Percentiles rank a stretch among this genome's conserved stretches.
phyloP scores from a whole-genome alignment of 163 green algal genomes.

The Coccomyxa subellipsoidea region DNA sequence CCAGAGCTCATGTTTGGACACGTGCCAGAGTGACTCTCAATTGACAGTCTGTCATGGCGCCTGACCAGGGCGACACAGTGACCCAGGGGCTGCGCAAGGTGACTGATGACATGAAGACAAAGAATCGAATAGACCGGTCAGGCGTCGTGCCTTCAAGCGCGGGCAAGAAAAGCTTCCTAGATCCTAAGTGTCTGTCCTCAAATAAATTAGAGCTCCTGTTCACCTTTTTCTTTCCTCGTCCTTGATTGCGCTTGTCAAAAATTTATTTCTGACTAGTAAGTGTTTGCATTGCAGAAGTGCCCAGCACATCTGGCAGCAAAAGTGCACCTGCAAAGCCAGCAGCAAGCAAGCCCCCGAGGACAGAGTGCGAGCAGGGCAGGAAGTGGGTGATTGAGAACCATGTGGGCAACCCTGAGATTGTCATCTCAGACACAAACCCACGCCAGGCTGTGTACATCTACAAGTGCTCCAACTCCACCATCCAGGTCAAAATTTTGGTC shows the following conservation, averaged over 20 bases:
- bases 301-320: background rate
- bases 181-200: background rate
- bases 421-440: conserved; percentile 65
- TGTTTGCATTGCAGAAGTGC: background rate
- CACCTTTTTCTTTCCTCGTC: background rate
- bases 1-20: too few species aligned
- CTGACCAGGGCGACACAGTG: conserved; percentile 63
- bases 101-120: conserved; percentile 96
- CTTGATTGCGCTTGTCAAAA: background rate
- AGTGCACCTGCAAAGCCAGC: conserved; percentile 11
- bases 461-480: conserved; percentile 73
- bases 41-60: background rate
- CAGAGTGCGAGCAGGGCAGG: conserved; percentile 76
- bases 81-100: conserved; percentile 87
- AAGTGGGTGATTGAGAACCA: conserved; percentile 91
- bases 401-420: conserved; percentile 59
- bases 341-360: conserved; percentile 33
- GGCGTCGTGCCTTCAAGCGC: conserved; percentile 47
- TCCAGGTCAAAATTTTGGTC: too few species aligned
- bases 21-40: too few species aligned
- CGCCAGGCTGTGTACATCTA: conserved; percentile 93
- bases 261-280: background rate
- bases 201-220: too few species aligned
- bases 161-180: background rate
- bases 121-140: conserved; percentile 79